A percentile compares a stretch with the other conserved stretches of the same genome.
Conservation (phyloP, 352 stramenopile genomes). For the Peronosclerospora sorghi region DNA sequence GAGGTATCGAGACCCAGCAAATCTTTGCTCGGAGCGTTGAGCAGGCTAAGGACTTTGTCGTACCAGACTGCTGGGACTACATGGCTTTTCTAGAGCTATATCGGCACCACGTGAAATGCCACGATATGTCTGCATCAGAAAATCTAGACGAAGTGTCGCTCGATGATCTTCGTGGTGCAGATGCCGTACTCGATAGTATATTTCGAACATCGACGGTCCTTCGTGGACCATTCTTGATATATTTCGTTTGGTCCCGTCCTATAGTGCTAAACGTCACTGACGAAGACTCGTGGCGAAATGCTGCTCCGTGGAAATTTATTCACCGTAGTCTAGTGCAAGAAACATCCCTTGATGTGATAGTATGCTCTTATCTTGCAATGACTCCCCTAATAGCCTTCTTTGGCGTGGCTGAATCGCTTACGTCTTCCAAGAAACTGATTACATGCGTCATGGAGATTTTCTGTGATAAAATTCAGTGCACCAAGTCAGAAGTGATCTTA, state of each 20-base stretch:
- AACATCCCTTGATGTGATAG: constrained; percentile 10
- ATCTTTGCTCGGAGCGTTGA: constrained; percentile 11
- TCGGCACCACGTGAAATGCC: constrained; percentile 9
- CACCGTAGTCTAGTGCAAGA: constrained; percentile 27
- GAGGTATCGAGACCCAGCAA: constrained; percentile 25
- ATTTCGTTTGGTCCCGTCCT: constrained; percentile 38
- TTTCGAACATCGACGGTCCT: constrained; percentile 13
- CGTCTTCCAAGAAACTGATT: constrained; percentile 26
- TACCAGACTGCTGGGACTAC: constrained; percentile 24
- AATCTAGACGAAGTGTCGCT: constrained; percentile 11
- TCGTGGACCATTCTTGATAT: constrained; percentile 28
- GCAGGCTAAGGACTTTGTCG: constrained; percentile 10
- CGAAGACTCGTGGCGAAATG: constrained; percentile 30
- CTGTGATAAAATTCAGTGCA: constrained; percentile 20
- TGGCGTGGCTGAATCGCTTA: constrained; percentile 20
- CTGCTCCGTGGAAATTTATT: constrained; percentile 27
- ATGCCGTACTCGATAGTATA: constrained; percentile 16
- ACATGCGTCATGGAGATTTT: constrained; percentile 34
- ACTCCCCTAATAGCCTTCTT: constrained; percentile 32
- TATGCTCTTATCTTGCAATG: constrained; percentile 27
- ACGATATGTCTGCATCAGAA: constrained; percentile 15
- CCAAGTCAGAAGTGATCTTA: constrained; percentile 14
- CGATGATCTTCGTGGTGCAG: constrained; percentile 11
- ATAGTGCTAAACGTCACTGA: constrained; percentile 19
- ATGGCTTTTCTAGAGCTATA: constrained; percentile 24